Base-by-base conservation (phyloP, 2,329 filamentous ascomycete species). In the Metarhizium robertsii region DNA sequence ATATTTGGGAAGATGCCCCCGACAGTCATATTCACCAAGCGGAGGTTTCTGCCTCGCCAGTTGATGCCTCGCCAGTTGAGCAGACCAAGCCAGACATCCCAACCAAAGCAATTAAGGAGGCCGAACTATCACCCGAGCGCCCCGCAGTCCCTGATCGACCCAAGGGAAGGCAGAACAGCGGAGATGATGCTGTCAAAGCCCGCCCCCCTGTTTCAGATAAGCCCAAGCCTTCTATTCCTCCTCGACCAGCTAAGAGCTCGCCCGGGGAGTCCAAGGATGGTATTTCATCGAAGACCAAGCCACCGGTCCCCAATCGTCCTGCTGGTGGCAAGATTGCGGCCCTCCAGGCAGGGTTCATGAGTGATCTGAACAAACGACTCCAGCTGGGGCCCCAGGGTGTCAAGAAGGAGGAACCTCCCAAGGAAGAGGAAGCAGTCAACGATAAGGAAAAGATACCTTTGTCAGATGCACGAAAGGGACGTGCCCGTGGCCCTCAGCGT, bases 1-100 rank as follows among this genome's bases (percentile, higher is more conserved):
- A 97, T 71, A 84, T 96, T 46, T 96, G 92, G 92, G 92, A 97
- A 73, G 92, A 97, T 68, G 85, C 83, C 0, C 92, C 92, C 1
- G 90, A 95, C 63, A 92, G 89, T 64, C 80, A 88, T 56, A 80
- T 87, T 60, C 79, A 95, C 20, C 84, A 91, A 64, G 88, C 92
- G 0, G 92, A 87, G 0, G 85, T 95, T 65, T 70, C 61, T 60
- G 70, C 61, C 58, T 62, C 68, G 11, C 64, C 62, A 6, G 57
- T 65, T 52, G 64, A 68, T 60, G 70, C 61, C 58, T 62, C 68
- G 11, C 64, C 62, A 6, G 57, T 65, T 52, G 64, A 68, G 64
- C 66, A 55, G 10, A 46, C 50, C 11, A 66, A 66, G 53, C 65
- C 68, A 10, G 61, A 65, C 6, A 60, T 69, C 6, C 69, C 69